These are phyloP conservation scores for Phylloporus gajari DNA, from an alignment of 1,284 basidiomycete species.

Conservation along the genomic window DNA sequence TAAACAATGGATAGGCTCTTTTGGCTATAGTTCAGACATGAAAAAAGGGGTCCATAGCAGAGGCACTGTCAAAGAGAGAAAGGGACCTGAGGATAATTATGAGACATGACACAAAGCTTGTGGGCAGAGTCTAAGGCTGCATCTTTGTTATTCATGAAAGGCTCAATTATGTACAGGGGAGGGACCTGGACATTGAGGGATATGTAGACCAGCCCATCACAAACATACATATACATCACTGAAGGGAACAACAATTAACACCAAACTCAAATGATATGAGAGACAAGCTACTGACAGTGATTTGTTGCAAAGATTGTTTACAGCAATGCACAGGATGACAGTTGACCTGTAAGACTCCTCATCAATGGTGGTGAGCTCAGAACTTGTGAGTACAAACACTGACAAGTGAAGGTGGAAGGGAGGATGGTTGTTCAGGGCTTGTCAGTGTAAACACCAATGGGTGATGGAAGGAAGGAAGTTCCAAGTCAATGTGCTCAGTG, in stretches of 20 bases:
- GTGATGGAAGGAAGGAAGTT: neutral
- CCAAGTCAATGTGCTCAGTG: neutral
- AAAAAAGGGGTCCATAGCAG: slow-evolving; percentile 10
- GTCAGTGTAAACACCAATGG: slow-evolving; percentile 1
- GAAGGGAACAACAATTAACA: neutral
- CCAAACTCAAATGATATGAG: neutral
- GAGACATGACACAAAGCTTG: slow-evolving; percentile 9
- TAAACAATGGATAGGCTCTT: neutral
- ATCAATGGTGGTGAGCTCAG: too few species aligned
- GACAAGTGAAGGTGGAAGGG: neutral
- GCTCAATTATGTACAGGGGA: neutral
- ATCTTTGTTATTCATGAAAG: neutral
- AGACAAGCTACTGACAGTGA: neutral
- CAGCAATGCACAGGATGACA: neutral
- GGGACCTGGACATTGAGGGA: slow-evolving; percentile 11
- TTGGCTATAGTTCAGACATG: slow-evolving; percentile 16
- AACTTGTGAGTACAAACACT: too few species aligned
- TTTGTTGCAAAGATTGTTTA: neutral
- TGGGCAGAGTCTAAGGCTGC: neutral
- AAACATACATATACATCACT: slow-evolving; percentile 8
- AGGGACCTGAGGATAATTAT: slow-evolving; percentile 11
- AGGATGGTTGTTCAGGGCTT: neutral
- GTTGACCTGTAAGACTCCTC: too few species aligned
- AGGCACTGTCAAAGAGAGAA: slow-evolving; percentile 3
- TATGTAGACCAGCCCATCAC: slow-evolving; percentile 4